Evolutionary conservation across 1,284 basidiomycete species (phyloP).

Genomic region (Ganoderma meredithae): DNA sequence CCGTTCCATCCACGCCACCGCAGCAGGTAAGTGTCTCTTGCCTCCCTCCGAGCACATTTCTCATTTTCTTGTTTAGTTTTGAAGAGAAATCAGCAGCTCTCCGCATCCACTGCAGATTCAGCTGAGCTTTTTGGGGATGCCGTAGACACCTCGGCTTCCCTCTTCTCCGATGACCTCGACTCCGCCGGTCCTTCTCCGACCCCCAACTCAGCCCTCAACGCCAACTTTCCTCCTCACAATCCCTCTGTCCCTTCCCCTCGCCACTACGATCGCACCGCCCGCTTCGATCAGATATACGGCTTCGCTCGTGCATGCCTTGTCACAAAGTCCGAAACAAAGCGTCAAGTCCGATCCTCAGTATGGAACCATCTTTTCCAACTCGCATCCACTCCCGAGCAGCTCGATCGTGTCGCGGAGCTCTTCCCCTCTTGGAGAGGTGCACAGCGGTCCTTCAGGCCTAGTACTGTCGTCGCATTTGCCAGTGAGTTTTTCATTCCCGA

Average conservation of each 20-base stretch:
- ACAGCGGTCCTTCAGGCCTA: conserved; percentile 47
- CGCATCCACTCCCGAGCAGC: conserved; percentile 53
- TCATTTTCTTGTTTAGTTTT: conserved; percentile 22
- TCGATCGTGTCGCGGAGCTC: conserved; percentile 51
- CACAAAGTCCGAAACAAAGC: conserved; percentile 22
- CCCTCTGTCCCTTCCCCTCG: conserved; percentile 18
- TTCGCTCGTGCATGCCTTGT: conserved; percentile 40
- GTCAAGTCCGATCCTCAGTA: conserved; percentile 42
- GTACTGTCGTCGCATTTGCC: conserved; percentile 53
- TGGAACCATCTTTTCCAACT: conserved; percentile 60
- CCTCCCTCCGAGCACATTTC: neutral
- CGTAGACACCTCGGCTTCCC: conserved; percentile 20
- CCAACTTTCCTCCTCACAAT: conserved; percentile 17
- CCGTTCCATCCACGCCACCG: conserved; percentile 27
- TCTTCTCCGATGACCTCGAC: conserved; percentile 23
- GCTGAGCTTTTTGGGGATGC: conserved; percentile 35
- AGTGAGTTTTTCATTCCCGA: conserved; percentile 48
- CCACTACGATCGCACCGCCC: conserved; percentile 32
- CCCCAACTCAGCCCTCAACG: conserved; percentile 5
- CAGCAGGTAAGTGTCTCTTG: conserved; percentile 26
- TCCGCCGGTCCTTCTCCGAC: conserved; percentile 7
- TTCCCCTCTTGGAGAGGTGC: conserved; percentile 58
- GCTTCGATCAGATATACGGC: conserved; percentile 39
- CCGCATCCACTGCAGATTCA: conserved; percentile 12
- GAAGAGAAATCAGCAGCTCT: conserved; percentile 33